A percentile compares a stretch with the other conserved stretches of the same genome.
These are phyloP conservation scores for Cryphonectria japonica DNA, from an alignment of 2,329 filamentous ascomycete species.

Conservation along the genomic window DNA sequence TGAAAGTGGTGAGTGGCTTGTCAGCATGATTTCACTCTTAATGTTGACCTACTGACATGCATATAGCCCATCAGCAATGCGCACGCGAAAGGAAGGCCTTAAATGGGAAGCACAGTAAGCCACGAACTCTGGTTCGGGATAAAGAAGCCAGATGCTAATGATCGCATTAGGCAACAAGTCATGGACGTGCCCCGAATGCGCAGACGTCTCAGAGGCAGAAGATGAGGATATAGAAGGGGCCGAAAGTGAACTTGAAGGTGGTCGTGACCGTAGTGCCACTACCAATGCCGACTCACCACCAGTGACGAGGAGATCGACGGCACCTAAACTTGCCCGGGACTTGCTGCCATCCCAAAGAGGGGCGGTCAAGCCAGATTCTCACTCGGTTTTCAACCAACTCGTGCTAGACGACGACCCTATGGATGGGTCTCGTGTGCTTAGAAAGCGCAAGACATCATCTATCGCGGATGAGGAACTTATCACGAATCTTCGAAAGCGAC, in stretches of 20 bases:
- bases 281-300: conserved; percentile 43
- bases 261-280: conserved; percentile 35
- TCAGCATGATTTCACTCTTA: neutral
- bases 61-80: conserved; percentile 87
- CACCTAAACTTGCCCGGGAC: conserved; percentile 71
- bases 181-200: conserved; percentile 59
- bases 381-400: conserved; percentile 76
- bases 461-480: conserved; percentile 64
- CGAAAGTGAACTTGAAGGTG: conserved; percentile 36
- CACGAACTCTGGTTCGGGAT: conserved; percentile 21
- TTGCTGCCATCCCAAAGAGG: conserved; percentile 71
- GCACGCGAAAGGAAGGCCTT: conserved; percentile 72
- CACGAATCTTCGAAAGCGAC: conserved; percentile 57
- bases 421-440: conserved; percentile 76
- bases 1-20: conserved; percentile 72
- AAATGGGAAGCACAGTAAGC: conserved; percentile 65
- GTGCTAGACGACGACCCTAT: conserved; percentile 73
- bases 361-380: conserved; percentile 67
- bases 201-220: conserved; percentile 36
- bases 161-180: conserved; percentile 43
- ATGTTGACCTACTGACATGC: conserved; percentile 41
- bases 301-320: conserved; percentile 57
- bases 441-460: conserved; percentile 84
- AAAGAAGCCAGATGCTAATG: conserved; percentile 33
- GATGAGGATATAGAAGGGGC: conserved; percentile 36